Conservation (phyloP, 352 stramenopile species). For the Globisporangium radiosum region DNA sequence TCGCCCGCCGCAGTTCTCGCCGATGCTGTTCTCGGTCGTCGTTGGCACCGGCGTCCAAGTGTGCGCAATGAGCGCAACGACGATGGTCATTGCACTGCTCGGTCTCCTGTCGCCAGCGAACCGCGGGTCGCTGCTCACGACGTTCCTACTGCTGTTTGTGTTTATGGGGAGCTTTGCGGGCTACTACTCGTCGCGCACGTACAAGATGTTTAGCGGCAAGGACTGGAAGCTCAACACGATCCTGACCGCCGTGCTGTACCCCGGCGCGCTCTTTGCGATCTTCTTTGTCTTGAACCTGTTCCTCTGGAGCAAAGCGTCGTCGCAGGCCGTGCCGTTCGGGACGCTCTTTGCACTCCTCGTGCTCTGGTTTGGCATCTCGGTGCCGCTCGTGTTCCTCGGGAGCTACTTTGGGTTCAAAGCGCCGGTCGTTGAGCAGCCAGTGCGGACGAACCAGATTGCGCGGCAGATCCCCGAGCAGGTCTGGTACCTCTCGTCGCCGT, state of each 20-base stretch:
- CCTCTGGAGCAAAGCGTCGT: conserved; percentile 84
- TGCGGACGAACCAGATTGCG: conserved; percentile 88
- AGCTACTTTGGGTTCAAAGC: conserved; percentile 95
- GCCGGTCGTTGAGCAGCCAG: conserved; percentile 81
- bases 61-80: conserved; percentile 91
- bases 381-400: conserved; percentile 97
- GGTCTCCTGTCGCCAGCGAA: conserved; percentile 96
- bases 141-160: conserved; percentile 96
- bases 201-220: conserved; percentile 98
- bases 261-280: conserved; percentile 89
- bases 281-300: conserved; percentile 98
- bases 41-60: conserved; percentile 96
- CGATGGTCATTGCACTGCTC: conserved; percentile 93
- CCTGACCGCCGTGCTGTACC: conserved; percentile 93
- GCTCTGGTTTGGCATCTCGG: conserved; percentile 97
- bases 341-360: conserved; percentile 96
- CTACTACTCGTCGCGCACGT: conserved; percentile 95
- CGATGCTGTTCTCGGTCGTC: conserved; percentile 93
- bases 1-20: conserved; percentile 89
- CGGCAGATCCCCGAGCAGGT: conserved; percentile 91
- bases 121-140: conserved; percentile 94
- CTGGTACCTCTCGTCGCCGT: conserved; percentile 94
- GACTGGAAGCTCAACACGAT: conserved; percentile 97
- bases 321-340: conserved; percentile 91
- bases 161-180: conserved; percentile 96